Base-by-base conservation (phyloP, 805 yeast genomes). In the Grigorovia yakushimaensis region DNA sequence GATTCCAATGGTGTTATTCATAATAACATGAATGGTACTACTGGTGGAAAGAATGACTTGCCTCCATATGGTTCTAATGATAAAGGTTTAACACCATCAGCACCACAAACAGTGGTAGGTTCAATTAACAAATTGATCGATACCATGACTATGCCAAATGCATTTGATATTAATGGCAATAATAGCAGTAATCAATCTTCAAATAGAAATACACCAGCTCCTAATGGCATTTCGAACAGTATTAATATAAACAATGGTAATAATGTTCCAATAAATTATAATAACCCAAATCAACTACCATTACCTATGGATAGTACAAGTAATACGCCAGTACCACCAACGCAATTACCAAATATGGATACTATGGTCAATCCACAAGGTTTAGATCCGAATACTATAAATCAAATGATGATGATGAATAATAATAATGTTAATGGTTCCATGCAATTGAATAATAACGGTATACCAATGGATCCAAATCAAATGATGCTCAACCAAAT, bases 111-210 rank as follows among this genome's bases (percentile, higher is more conserved):
- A 22, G 20, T 45, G 3, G 35, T 40, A 5, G 41, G 41, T 23
- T 27, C 43, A 15, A 40, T 45, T 22, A 45, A 39, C 21, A 45
- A 40, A 33, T n/a, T 45, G 15, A 39, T 35, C 35, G 47, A 45
- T 20, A 45, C 42, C 22, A 45, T 45, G 47, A 45, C 43, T 15
- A 30, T 40, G 39, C 47, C 47, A 4, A 45, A 45, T 39, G 35
- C 24, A 20, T 45, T 45, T 40, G 43, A 42, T 23, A 18, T 23
- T 11, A 42, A 27, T 35, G n/a, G 44, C 30, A 27, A 27, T 18
- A 18, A 17, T 8, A 18, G 9, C 27, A 21, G 18, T 13, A 24
- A 27, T 8, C 37, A 20, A 11, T 19, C 42, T 2, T 20, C 24
- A 40, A 40, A 21, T 21, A 24, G 42, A 15, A 24, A 23, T 13